Evolutionary conservation across 2,329 filamentous ascomycete species (phyloP).

Genomic region (Ceratocystiopsis sp.): DNA sequence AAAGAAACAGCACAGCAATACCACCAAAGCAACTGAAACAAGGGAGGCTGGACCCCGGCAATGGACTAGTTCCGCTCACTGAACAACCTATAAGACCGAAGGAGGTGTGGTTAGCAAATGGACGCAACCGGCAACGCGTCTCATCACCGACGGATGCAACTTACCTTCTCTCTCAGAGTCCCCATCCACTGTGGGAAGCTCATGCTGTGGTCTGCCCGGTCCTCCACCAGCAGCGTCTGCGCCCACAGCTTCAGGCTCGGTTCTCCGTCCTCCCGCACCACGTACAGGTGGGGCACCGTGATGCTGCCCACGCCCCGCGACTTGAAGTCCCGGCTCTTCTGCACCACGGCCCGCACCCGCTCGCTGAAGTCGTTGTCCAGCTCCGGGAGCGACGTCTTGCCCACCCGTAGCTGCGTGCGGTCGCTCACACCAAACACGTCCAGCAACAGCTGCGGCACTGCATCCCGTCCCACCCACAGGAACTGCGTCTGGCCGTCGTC

Average conservation of each 20-base stretch:
- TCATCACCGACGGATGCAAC: constrained; percentile 1
- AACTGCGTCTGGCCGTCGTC: constrained; percentile 97
- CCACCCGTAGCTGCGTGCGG: constrained; percentile 69
- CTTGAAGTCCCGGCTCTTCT: constrained; percentile 81
- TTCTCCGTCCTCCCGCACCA: constrained; percentile 90
- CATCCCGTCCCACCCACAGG: constrained; percentile 86
- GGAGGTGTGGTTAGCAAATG: background rate
- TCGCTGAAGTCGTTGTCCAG: constrained; percentile 96
- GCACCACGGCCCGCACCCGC: constrained; percentile 71
- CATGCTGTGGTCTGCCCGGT: constrained; percentile 83
- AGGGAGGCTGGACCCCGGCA: too few species aligned
- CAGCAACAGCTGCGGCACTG: constrained; percentile 69
- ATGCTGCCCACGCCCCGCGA: constrained; percentile 84
- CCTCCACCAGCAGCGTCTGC: constrained; percentile 87
- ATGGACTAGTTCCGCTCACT: too few species aligned
- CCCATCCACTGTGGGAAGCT: constrained; percentile 91
- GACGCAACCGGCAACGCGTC: too few species aligned
- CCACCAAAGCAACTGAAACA: too few species aligned
- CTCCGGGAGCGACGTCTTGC: constrained; percentile 74
- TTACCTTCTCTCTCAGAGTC: constrained; percentile 82
- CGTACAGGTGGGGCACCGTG: constrained; percentile 77
- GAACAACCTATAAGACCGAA: background rate
- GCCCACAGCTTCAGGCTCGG: constrained; percentile 92
- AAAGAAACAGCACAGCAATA: too few species aligned
- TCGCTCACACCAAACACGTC: constrained; percentile 87